Conservation (phyloP, 768 basidiomycete species). For the Lactifluus subvellereus region DNA sequence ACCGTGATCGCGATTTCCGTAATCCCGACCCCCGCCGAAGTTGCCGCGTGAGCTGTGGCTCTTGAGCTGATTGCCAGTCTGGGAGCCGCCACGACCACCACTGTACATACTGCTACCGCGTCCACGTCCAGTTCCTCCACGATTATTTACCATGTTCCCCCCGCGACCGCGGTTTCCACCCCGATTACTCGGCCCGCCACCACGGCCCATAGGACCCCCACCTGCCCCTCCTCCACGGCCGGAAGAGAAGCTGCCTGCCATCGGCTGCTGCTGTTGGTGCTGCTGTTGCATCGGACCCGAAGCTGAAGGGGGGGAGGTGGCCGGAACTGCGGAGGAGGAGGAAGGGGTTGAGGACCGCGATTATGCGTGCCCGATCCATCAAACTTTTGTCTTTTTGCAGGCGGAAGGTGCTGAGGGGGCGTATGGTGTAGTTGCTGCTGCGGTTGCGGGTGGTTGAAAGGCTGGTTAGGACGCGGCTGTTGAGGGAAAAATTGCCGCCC, state of each 20-base stretch:
- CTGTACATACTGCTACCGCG: constrained; percentile 36
- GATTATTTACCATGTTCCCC: constrained; percentile 45
- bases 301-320: constrained; percentile 42
- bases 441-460: constrained; percentile 29
- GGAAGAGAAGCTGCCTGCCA: constrained; percentile 28
- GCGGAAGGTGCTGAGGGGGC: constrained; percentile 78
- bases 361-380: constrained; percentile 37
- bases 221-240: constrained; percentile 38
- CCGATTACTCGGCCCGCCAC: constrained; percentile 40
- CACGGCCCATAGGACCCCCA: constrained; percentile 35
- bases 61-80: constrained; percentile 43
- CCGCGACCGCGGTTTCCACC: constrained; percentile 44
- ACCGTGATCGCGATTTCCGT: constrained; percentile 53
- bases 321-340: constrained; percentile 63
- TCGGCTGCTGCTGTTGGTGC: constrained; percentile 29
- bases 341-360: constrained; percentile 55
- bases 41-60: constrained; percentile 62
- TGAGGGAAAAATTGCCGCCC: constrained; percentile 42
- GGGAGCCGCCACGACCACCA: constrained; percentile 42
- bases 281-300: constrained; percentile 33
- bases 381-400: constrained; percentile 86
- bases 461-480: constrained; percentile 42
- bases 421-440: constrained; percentile 49
- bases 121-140: constrained; percentile 31
- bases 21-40: constrained; percentile 53